Base-by-base conservation (phyloP, 1,284 basidiomycete species). In the Lentinus polychrous region DNA sequence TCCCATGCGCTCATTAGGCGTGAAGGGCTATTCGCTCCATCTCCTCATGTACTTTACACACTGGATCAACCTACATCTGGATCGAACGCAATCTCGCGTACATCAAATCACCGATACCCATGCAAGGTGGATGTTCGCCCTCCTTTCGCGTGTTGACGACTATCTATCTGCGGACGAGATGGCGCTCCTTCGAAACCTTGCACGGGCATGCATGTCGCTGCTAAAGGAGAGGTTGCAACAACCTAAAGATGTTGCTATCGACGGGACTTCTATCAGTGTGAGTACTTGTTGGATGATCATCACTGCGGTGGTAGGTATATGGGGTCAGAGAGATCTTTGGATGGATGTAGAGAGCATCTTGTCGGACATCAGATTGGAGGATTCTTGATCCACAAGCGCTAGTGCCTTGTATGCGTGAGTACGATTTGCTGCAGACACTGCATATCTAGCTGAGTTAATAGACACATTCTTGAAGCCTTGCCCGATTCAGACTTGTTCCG, bases 321-420 rank as follows among this genome's bases (percentile, higher is more conserved):
- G 93, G 94, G 86, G 79, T 17, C 94, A 97, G 67, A 74, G 70
- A 48, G 94, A 97, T 64, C 67, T 97, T 39, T 89, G 91, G 82
- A 73, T 75, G 58, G 88, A 94, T 60, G 84, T 86, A 8, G 82
- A 84, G 56, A 69, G 18, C 7, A 57, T 57, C 52, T 43, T 65
- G 38, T 44, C 51, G 18, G 51, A 27, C 0, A 32, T 46, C 10
- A 5, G 41, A 15, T 31, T 8, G 8, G 14, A 10, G 12, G 39
- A 20, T 40, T 40, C 18, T 3, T 40, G 8, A 40, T 15, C 14
- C 35, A 18, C 8, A n/a, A n/a, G 33, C 10, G 35, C 6, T 18
- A 6, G 27, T 27, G 6, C 35, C 14, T 37, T 5, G 18, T 37
- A 6, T 18, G 35, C 12, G 35, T 37, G 18, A 37, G 35, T 37